These are phyloP conservation scores for Mycena pura DNA, from an alignment of 768 basidiomycete genomes.

Conservation along the genomic window DNA sequence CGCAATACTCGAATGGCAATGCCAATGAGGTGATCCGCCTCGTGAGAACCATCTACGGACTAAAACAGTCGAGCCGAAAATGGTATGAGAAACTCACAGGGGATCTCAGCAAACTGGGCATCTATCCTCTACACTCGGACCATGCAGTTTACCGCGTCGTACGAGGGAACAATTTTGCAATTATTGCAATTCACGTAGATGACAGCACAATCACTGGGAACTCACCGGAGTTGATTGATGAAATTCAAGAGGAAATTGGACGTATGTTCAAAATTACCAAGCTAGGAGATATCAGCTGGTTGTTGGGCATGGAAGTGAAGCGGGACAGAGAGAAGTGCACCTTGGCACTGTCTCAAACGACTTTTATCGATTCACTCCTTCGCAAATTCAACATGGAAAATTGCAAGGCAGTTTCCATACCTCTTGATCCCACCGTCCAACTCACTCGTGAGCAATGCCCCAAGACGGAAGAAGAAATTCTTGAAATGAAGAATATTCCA, in stretches of 20 bases:
- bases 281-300: slow-evolving; percentile 34
- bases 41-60: slow-evolving; percentile 40
- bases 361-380: slow-evolving; percentile 37
- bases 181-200: slow-evolving; percentile 40
- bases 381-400: slow-evolving; percentile 22
- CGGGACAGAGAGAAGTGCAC: slow-evolving; percentile 22
- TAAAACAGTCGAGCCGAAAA: slow-evolving; percentile 40
- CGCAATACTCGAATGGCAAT: slow-evolving; percentile 19
- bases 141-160: slow-evolving; percentile 22
- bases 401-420: slow-evolving; percentile 8
- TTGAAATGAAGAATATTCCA: not conserved
- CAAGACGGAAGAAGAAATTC: not conserved
- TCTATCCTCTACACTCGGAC: slow-evolving; percentile 13
- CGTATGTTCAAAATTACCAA: slow-evolving; percentile 38
- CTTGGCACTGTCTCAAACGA: slow-evolving; percentile 36
- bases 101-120: slow-evolving; percentile 20
- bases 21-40: slow-evolving; percentile 6
- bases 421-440: slow-evolving; percentile 8
- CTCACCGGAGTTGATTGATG: slow-evolving; percentile 19
- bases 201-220: slow-evolving; percentile 39
- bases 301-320: slow-evolving; percentile 41
- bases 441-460: slow-evolving; percentile 6
- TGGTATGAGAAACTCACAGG: slow-evolving; percentile 37
- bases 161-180: slow-evolving; percentile 1
- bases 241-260: slow-evolving; percentile 31